Evolutionary conservation across 73 alveolate genomes (phyloP).

Genomic region (Paramecium tetraurelia): DNA sequence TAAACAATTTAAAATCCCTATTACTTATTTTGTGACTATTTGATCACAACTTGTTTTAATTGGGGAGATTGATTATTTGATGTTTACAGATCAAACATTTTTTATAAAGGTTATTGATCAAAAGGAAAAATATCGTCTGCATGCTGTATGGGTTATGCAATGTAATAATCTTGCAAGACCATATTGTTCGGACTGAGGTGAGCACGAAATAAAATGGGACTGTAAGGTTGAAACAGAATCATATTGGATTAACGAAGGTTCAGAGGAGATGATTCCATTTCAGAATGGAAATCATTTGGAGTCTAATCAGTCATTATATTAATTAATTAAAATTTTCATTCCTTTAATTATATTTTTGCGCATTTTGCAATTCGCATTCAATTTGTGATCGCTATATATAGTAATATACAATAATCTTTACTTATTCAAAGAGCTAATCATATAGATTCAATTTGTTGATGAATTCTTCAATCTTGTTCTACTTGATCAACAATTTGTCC

Average conservation of each 20-base stretch:
- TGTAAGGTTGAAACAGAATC: not conserved
- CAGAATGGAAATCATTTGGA: conserved; percentile 1
- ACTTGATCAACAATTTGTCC: not conserved
- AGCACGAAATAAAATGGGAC: not conserved
- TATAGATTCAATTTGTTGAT: not conserved
- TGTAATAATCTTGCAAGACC: not conserved
- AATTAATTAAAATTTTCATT: not conserved
- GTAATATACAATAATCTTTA: not conserved
- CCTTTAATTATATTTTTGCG: not conserved
- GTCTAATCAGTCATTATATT: conserved; percentile 9
- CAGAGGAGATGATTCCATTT: not conserved
- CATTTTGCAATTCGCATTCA: not conserved
- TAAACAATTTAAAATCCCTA: not conserved
- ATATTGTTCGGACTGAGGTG: not conserved
- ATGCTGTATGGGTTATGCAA: not conserved
- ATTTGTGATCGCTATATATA: not conserved
- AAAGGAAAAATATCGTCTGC: not conserved
- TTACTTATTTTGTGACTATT: not conserved
- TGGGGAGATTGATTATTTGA: not conserved
- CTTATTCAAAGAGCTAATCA: not conserved
- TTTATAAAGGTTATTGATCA: not conserved
- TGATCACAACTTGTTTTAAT: not conserved
- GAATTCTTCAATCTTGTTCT: not conserved
- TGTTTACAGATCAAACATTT: not conserved
- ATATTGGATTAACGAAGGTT: not conserved